phyloP scores from a whole-genome alignment of 306 rosid genomes.

The Canavalia gladiata region DNA sequence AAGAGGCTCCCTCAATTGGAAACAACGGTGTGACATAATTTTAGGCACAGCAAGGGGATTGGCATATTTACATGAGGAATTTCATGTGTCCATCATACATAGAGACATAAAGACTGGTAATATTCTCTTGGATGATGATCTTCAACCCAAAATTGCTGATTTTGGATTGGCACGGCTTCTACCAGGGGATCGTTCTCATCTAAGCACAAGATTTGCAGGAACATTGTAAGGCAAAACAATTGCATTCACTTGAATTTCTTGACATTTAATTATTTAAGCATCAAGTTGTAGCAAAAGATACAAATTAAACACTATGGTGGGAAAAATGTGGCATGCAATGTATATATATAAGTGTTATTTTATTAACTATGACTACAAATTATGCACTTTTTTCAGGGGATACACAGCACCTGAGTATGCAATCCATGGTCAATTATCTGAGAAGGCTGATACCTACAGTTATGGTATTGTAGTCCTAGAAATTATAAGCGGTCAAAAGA shows the following conservation, averaged over 20 bases:
- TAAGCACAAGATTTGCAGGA: constrained; percentile 78
- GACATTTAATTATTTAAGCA: not conserved
- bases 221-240: constrained; percentile 63
- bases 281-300: not conserved
- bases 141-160: constrained; percentile 73
- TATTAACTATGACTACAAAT: not conserved
- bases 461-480: constrained; percentile 76
- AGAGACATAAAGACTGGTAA: constrained; percentile 76
- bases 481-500: constrained; percentile 68
- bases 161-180: constrained; percentile 76
- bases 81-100: constrained; percentile 72
- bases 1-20: constrained; percentile 69
- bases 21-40: constrained; percentile 62
- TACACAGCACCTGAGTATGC: constrained; percentile 85
- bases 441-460: constrained; percentile 75
- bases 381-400: constrained; percentile 58
- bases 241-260: constrained; percentile 15
- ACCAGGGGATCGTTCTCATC: constrained; percentile 68
- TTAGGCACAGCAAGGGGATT: constrained; percentile 72
- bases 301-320: not conserved
- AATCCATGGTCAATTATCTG: constrained; percentile 78
- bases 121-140: constrained; percentile 69
- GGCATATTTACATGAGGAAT: constrained; percentile 78
- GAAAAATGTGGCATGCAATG: not conserved
- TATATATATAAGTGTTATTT: not conserved